Percentiles rank a stretch among this genome's conserved stretches.
phyloP scores from a whole-genome alignment of 192 early-diverging fungal species.

The Thoreauomyces humboldtii region DNA sequence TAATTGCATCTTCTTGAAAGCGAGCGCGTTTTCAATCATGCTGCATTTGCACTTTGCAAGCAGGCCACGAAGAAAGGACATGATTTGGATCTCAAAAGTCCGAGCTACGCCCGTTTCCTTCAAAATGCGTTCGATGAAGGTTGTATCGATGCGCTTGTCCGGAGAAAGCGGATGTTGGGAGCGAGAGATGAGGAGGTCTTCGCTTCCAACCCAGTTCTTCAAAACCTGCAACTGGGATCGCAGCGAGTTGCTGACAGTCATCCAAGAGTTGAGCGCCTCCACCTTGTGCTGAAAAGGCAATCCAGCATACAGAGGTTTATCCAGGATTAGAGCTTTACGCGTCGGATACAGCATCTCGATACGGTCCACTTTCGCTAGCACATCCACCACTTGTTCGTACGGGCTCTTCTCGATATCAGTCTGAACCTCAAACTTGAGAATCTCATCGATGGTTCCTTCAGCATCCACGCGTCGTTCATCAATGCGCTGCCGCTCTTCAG shows the following conservation, averaged over 20 bases:
- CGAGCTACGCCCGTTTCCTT: conserved; percentile 77
- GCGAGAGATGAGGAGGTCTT: conserved; percentile 57
- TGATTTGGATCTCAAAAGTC: conserved; percentile 58
- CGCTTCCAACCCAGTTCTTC: conserved; percentile 79
- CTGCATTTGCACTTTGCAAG: conserved; percentile 63
- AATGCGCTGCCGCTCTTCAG: conserved; percentile 67
- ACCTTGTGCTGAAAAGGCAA: conserved; percentile 64
- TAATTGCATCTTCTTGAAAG: conserved; percentile 70
- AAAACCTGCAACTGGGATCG: conserved; percentile 72
- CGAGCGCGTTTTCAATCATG: conserved; percentile 64
- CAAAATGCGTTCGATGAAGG: conserved; percentile 82
- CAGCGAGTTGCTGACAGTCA: conserved; percentile 68
- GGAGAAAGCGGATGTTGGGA: conserved; percentile 46
- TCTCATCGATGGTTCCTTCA: conserved; percentile 52
- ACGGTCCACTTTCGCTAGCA: conserved; percentile 73
- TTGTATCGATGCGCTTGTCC: conserved; percentile 52
- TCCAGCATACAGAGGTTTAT: conserved; percentile 70
- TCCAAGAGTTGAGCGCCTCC: conserved; percentile 74
- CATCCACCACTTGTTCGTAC: conserved; percentile 59
- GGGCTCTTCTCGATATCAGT: conserved; percentile 36
- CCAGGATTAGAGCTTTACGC: conserved; percentile 53
- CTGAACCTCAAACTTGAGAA: conserved; percentile 63
- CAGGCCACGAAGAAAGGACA: conserved; percentile 60
- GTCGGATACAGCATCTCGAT: conserved; percentile 79
- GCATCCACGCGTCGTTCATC: conserved; percentile 64